Conservation (phyloP, 169 alveolate species). For the Amoebophrya sp. region DNA sequence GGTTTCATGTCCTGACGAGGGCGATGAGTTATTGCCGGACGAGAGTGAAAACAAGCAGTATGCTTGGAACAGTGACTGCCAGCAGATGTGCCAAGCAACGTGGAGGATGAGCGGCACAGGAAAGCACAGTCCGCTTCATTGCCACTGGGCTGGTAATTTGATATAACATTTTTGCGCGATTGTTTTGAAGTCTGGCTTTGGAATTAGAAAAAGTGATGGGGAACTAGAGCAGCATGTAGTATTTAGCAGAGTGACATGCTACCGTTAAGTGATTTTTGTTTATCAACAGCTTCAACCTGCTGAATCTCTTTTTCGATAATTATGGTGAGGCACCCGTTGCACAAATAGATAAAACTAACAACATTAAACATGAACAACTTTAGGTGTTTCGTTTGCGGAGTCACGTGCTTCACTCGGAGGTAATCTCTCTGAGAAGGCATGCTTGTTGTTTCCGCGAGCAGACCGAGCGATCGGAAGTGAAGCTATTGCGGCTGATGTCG, state of each 20-base stretch:
- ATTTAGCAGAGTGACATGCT: too few relatives aligned
- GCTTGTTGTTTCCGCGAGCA: neutral
- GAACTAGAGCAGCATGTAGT: too few relatives aligned
- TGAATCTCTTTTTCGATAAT: too few relatives aligned
- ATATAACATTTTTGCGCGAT: too few relatives aligned
- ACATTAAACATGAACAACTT: neutral
- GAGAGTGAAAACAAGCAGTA: neutral
- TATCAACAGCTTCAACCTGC: too few relatives aligned
- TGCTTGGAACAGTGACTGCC: neutral
- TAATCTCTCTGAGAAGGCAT: neutral
- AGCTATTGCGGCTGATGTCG: neutral
- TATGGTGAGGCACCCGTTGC: too few relatives aligned
- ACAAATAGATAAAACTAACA: too few relatives aligned
- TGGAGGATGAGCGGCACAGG: neutral
- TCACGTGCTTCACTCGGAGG: neutral
- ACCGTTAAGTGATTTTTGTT: too few relatives aligned
- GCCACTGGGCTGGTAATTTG: too few relatives aligned
- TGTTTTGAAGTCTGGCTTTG: too few relatives aligned
- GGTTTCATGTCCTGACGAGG: neutral
- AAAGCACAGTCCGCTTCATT: neutral
- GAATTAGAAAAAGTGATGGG: too few relatives aligned
- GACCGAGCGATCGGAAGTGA: neutral
- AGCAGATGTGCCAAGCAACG: neutral
- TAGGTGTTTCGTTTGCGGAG: too few relatives aligned
- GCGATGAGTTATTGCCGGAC: neutral